Evolutionary conservation across 2,329 filamentous ascomycete genomes (phyloP).

Genomic region (Pestalotiopsis sp.): DNA sequence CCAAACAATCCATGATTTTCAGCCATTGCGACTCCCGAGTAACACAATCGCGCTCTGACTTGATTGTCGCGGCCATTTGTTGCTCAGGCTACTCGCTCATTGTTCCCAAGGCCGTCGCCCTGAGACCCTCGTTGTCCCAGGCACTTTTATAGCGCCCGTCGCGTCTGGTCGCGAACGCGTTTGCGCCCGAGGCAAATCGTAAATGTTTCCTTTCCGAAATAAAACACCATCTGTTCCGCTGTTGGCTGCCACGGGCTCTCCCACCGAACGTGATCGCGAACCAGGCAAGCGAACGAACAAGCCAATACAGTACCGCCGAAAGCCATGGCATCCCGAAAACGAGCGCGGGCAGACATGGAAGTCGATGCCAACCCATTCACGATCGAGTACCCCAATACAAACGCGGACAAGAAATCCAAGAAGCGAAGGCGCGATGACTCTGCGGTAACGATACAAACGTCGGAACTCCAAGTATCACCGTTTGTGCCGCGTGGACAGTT

Average conservation of each 20-base stretch:
- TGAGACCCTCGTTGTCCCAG: background rate
- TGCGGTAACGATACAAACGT: conserved; percentile 36
- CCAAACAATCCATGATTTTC: background rate
- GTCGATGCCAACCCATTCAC: conserved; percentile 58
- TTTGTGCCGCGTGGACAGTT: conserved; percentile 58
- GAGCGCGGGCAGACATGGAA: conserved; percentile 47
- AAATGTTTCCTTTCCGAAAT: too few species aligned
- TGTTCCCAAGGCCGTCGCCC: background rate
- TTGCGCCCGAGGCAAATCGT: background rate
- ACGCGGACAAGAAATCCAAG: conserved; percentile 49
- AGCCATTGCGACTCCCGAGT: background rate
- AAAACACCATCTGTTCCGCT: too few species aligned
- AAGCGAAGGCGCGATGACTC: conserved; percentile 46
- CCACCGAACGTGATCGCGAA: background rate
- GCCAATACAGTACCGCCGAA: background rate
- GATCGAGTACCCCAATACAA: conserved; percentile 47
- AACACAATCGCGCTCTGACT: background rate
- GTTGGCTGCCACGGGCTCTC: too few species aligned
- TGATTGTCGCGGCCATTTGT: background rate
- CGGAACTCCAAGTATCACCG: conserved; percentile 53
- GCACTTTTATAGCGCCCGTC: background rate
- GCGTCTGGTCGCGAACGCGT: background rate
- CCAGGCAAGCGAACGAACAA: background rate
- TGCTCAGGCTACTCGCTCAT: background rate
- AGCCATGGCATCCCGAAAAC: conserved; percentile 49